Evolutionary conservation across 495 filamentous ascomycete species (phyloP).

Genomic region (Aspergillus bridgeri): DNA sequence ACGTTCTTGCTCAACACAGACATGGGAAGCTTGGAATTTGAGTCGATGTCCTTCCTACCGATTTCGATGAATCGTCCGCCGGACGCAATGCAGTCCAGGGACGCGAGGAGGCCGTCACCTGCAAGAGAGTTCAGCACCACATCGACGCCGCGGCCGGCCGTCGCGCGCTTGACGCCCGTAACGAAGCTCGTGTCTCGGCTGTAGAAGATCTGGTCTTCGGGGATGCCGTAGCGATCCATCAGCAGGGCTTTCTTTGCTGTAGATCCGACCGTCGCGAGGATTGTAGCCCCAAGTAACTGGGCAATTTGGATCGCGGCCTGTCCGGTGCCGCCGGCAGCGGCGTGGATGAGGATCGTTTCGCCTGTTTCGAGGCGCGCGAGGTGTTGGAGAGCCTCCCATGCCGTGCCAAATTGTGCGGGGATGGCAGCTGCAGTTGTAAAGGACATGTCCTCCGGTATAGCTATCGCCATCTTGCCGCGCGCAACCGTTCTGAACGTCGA

Average conservation of each 20-base stretch:
- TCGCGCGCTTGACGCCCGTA: constrained; percentile 44
- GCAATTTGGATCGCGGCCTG: constrained; percentile 61
- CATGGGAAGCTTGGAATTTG: constrained; percentile 20
- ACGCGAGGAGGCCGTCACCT: constrained; percentile 36
- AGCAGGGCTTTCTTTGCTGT: constrained; percentile 57
- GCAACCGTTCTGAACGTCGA: background rate
- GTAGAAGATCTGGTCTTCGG: constrained; percentile 40
- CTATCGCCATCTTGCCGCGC: background rate
- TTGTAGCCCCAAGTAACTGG: constrained; percentile 54
- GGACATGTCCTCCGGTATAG: background rate
- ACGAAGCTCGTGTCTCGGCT: constrained; percentile 45
- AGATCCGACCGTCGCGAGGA: constrained; percentile 58
- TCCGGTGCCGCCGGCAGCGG: constrained; percentile 56
- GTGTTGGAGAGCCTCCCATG: constrained; percentile 51
- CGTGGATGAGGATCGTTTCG: constrained; percentile 35
- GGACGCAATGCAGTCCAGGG: constrained; percentile 46
- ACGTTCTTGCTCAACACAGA: constrained; percentile 39
- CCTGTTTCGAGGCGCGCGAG: constrained; percentile 26
- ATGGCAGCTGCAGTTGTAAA: constrained; percentile 50
- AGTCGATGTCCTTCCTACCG: constrained; percentile 45
- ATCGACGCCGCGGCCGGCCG: constrained; percentile 55
- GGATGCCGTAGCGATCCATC: constrained; percentile 42
- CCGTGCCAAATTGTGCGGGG: constrained; percentile 52
- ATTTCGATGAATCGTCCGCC: constrained; percentile 58
- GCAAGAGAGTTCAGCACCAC: constrained; percentile 58